These are phyloP conservation scores for Geranomyces variabilis DNA, from an alignment of 192 early-diverging fungal genomes.

Conservation along the genomic window DNA sequence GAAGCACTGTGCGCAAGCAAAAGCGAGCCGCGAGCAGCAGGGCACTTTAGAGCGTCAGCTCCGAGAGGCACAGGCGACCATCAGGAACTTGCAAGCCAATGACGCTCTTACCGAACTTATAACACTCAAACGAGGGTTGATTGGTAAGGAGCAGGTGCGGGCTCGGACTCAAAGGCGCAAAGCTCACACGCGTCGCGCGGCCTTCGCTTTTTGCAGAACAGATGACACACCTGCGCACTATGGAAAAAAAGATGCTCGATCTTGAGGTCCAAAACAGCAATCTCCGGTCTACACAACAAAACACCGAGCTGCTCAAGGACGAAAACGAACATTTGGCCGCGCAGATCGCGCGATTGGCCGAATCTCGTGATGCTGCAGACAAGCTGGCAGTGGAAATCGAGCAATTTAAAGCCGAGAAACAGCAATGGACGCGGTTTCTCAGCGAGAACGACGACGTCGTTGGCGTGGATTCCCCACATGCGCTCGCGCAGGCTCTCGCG, in stretches of 20 bases:
- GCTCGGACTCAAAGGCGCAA: too few relatives aligned
- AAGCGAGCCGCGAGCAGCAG: slow-evolving; percentile 12
- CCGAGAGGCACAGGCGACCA: slow-evolving; percentile 58
- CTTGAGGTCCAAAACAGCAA: slow-evolving; percentile 50
- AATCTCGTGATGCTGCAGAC: slow-evolving; percentile 46
- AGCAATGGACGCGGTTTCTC: slow-evolving; percentile 54
- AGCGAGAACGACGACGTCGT: slow-evolving; percentile 39
- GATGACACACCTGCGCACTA: slow-evolving; percentile 53
- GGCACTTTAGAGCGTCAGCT: slow-evolving; percentile 39
- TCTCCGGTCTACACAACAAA: slow-evolving; percentile 32
- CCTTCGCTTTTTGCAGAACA: slow-evolving; percentile 48
- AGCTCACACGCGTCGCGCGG: too few relatives aligned
- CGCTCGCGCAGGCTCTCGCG: slow-evolving; percentile 50
- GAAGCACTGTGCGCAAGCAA: slow-evolving; percentile 8
- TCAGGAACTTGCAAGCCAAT: slow-evolving; percentile 49
- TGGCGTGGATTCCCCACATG: slow-evolving; percentile 58
- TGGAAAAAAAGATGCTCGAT: slow-evolving; percentile 61
- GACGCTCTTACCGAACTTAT: slow-evolving; percentile 10
- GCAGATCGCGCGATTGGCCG: slow-evolving; percentile 30
- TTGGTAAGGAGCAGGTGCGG: slow-evolving; percentile 31
- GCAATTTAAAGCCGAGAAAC: slow-evolving; percentile 53
- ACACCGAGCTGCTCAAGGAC: slow-evolving; percentile 39
- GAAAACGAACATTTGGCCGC: slow-evolving; percentile 38
- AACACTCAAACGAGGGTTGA: slow-evolving; percentile 55
- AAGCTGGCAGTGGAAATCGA: slow-evolving; percentile 54